Conservation (phyloP, 2,329 filamentous ascomycete species). For the Trichoderma endophyticum region DNA sequence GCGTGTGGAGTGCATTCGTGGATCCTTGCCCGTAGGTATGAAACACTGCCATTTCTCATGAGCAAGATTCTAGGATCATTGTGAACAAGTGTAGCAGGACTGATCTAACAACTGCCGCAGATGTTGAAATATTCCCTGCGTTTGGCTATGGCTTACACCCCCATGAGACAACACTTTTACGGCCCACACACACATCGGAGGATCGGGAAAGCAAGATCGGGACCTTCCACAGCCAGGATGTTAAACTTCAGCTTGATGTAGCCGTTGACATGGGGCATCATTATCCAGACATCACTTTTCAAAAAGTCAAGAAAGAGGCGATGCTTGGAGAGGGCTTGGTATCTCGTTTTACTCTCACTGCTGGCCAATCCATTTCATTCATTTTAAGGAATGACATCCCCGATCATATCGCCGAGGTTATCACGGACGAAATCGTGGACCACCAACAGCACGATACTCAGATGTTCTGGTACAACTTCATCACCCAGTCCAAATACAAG, state of each 20-base stretch:
- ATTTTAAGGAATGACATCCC: slow-evolving; percentile 62
- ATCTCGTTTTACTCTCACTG: slow-evolving; percentile 56
- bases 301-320: slow-evolving; percentile 48
- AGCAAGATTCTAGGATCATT: background rate
- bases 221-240: slow-evolving; percentile 57
- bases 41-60: background rate
- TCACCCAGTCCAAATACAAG: slow-evolving; percentile 65
- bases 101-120: slow-evolving; percentile 30
- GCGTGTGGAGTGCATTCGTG: slow-evolving; percentile 69
- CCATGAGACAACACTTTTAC: slow-evolving; percentile 58
- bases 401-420: slow-evolving; percentile 54
- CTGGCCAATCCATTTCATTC: slow-evolving; percentile 68
- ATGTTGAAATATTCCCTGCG: slow-evolving; percentile 69
- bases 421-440: slow-evolving; percentile 58
- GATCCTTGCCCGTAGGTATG: slow-evolving; percentile 57
- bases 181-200: slow-evolving; percentile 40
- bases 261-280: slow-evolving; percentile 52
- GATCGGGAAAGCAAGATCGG: slow-evolving; percentile 54
- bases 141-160: slow-evolving; percentile 66
- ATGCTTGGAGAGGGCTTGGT: slow-evolving; percentile 62
- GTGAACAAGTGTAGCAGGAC: background rate
- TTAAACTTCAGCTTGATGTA: slow-evolving; percentile 65
- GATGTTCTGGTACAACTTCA: slow-evolving; percentile 71
- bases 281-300: slow-evolving; percentile 54
- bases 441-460: slow-evolving; percentile 66